A percentile compares a stretch with the other conserved stretches of the same genome.
Evolutionary conservation across 768 basidiomycete genomes (phyloP).

Genomic region (Nidula microcarpa): DNA sequence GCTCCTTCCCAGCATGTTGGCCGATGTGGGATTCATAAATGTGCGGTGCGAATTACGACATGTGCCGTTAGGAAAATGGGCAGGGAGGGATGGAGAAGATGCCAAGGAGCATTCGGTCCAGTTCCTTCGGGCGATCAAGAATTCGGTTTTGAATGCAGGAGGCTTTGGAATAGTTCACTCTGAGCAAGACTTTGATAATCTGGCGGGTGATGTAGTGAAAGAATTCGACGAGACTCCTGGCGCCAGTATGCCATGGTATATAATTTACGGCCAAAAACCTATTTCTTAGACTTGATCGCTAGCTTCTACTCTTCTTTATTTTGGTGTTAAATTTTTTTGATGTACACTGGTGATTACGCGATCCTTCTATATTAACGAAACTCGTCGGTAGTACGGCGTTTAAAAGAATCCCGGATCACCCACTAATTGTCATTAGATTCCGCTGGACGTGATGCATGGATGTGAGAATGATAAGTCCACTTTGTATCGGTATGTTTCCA

Average conservation of each 20-base stretch:
- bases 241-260: neutral
- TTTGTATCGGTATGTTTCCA: too few relatives aligned
- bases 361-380: too few relatives aligned
- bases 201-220: neutral
- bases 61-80: neutral
- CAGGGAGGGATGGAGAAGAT: neutral
- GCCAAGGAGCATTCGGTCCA: neutral
- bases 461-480: too few relatives aligned
- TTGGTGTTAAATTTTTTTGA: too few relatives aligned
- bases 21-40: neutral
- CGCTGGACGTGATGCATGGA: too few relatives aligned
- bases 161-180: slow-evolving; percentile 1
- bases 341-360: too few relatives aligned
- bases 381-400: too few relatives aligned
- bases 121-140: neutral
- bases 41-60: neutral
- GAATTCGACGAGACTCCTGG: neutral
- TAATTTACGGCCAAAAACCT: neutral
- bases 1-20: neutral
- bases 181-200: neutral
- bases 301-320: too few relatives aligned
- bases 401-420: too few relatives aligned
- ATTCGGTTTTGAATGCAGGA: neutral
- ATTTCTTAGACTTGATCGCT: too few relatives aligned
- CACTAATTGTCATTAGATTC: too few relatives aligned